phyloP scores from a whole-genome alignment of 495 filamentous ascomycete genomes.

The Sporormia fimetaria region DNA sequence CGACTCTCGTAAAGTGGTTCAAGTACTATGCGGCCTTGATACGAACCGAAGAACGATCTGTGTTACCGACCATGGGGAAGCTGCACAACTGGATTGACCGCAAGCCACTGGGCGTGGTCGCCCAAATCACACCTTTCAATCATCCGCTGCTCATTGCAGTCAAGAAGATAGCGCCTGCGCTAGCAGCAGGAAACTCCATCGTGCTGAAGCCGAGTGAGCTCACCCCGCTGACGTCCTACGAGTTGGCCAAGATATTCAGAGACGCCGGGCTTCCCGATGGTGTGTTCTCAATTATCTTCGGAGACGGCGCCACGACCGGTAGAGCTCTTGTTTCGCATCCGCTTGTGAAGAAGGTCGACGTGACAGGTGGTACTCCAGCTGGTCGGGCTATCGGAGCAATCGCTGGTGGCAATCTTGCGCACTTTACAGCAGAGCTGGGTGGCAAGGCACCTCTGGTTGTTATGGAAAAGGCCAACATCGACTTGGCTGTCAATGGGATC shows the following conservation, averaged over 20 bases:
- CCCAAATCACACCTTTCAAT: conserved; percentile 56
- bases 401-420: conserved; percentile 52
- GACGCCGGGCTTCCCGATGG: conserved; percentile 49
- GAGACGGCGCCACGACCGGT: conserved; percentile 53
- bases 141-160: conserved; percentile 53
- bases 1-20: conserved; percentile 49
- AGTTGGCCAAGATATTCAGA: conserved; percentile 44
- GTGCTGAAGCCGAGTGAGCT: conserved; percentile 54
- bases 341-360: conserved; percentile 58
- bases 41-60: conserved; percentile 48
- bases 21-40: conserved; percentile 50
- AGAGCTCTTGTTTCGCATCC: conserved; percentile 53
- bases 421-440: conserved; percentile 59
- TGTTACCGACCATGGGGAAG: conserved; percentile 49
- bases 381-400: conserved; percentile 49
- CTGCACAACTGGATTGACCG: conserved; percentile 52
- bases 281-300: conserved; percentile 49
- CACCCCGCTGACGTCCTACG: conserved; percentile 46
- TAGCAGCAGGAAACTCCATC: conserved; percentile 50
- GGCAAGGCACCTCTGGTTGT: conserved; percentile 66
- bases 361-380: conserved; percentile 55
- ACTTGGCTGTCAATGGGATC: conserved; percentile 48
- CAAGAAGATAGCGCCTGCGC: conserved; percentile 39
- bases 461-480: conserved; percentile 61
- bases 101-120: conserved; percentile 50